phyloP scores from a whole-genome alignment of 345 rosid genomes.

The Ceriops zippeliana region DNA sequence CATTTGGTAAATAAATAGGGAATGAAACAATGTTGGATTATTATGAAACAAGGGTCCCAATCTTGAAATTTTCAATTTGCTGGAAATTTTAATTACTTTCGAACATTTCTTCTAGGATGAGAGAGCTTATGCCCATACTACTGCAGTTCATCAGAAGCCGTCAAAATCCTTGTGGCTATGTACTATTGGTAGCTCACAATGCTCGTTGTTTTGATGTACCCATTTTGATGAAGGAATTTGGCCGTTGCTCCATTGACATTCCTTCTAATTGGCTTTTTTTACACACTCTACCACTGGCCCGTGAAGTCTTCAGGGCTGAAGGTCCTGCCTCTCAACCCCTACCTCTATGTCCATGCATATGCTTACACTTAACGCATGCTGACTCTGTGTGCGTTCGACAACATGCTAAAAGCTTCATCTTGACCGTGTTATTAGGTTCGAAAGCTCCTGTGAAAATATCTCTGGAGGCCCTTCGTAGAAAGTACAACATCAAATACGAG shows the following conservation, averaged over 20 bases:
- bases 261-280: constrained; percentile 66
- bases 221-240: constrained; percentile 65
- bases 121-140: constrained; percentile 68
- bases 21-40: not conserved
- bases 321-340: constrained; percentile 37
- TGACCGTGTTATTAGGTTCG: constrained; percentile 27
- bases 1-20: not conserved
- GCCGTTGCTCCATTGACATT: constrained; percentile 60
- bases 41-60: not conserved
- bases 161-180: constrained; percentile 65
- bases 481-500: constrained; percentile 35
- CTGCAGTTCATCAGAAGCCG: constrained; percentile 65
- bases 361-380: not conserved
- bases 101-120: constrained; percentile 55
- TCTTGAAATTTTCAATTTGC: not conserved
- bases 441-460: constrained; percentile 28
- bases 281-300: constrained; percentile 64
- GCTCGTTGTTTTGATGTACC: constrained; percentile 72
- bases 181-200: constrained; percentile 70
- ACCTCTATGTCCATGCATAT: not conserved
- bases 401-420: not conserved
- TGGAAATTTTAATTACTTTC: not conserved
- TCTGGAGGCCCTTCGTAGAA: constrained; percentile 45
- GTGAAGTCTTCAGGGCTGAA: constrained; percentile 53
- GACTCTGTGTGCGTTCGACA: not conserved